Conservation (phyloP, 305 asterid species). For the Fraxinus baroniana region DNA sequence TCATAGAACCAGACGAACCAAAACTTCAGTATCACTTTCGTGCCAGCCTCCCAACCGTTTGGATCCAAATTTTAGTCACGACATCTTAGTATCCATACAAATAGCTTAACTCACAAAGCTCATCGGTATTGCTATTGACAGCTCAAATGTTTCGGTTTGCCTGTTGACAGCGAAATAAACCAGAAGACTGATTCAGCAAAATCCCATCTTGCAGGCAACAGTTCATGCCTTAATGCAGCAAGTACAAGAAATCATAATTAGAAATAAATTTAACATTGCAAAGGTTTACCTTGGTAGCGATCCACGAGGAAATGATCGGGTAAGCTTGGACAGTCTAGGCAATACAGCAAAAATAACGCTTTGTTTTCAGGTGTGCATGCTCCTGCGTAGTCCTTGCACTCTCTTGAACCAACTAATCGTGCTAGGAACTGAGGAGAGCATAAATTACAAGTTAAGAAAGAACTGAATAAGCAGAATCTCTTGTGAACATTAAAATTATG, state of each 20-base stretch:
- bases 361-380: background rate
- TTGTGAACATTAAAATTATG: background rate
- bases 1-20: background rate
- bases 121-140: background rate
- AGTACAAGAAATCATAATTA: slow-evolving; percentile 3
- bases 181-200: background rate
- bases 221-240: background rate
- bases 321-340: background rate
- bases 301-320: background rate
- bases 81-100: background rate
- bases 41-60: background rate
- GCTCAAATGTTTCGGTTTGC: background rate
- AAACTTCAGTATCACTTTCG: background rate
- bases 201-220: background rate
- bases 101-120: background rate
- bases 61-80: background rate
- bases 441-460: background rate
- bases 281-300: slow-evolving; percentile 5
- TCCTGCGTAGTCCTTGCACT: background rate
- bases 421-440: slow-evolving; percentile 5
- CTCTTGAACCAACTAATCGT: slow-evolving; percentile 5
- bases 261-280: background rate
- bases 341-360: background rate
- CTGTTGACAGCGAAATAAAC: background rate
- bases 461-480: background rate